Base-by-base conservation (phyloP, 2,329 filamentous ascomycete genomes). In the Colletotrichum falcatum region DNA sequence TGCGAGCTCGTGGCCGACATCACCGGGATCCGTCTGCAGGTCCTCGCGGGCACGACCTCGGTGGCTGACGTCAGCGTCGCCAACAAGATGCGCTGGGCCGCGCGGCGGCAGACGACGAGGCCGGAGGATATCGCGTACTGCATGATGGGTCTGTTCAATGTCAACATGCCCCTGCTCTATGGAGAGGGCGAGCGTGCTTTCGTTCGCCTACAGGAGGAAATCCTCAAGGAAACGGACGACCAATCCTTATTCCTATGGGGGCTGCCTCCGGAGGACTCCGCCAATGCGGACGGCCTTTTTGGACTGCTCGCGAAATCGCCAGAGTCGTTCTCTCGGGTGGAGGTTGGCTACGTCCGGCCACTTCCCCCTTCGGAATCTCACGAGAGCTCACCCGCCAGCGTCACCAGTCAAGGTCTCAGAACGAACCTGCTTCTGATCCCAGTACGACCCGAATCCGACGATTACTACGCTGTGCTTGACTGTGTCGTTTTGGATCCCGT, bases 61-160 rank as follows among this genome's bases (percentile, higher is more conserved):
- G 56, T 76, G 55, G 51, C 66, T n/a, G 55, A 64, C 26, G 66
- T 70, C n/a, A 73, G 74, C 58, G 66, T 78, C 12, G 75, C 77
- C 2, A 61, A 67, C 8, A 74, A 74, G 65, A 79, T 78, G 77
- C 75, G 73, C n/a, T 79, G 77, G 77, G 75, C 74, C 20, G 70
- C 76, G 1, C 62, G 54, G 6, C 63, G 77, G 37, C 28, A 72
- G 55, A 77, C 74, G 1, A 77, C 72, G 0, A 65, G 74, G 5
- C 6, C 51, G 48, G 73, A 78, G 48, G 76, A 79, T 63, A 61
- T 72, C 11, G 76, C 76, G 1, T 79, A 78, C 28, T 76, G 75
- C 28, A 65, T 79, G 16, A 54, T 78, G 7, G 77, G 77, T 23
- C 44, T 79, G 6, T 78, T 79, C 46, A 69, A 73, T 12, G 71